phyloP scores from a whole-genome alignment of 148 eudicot genomes.

The Rhododendron williamsianum region DNA sequence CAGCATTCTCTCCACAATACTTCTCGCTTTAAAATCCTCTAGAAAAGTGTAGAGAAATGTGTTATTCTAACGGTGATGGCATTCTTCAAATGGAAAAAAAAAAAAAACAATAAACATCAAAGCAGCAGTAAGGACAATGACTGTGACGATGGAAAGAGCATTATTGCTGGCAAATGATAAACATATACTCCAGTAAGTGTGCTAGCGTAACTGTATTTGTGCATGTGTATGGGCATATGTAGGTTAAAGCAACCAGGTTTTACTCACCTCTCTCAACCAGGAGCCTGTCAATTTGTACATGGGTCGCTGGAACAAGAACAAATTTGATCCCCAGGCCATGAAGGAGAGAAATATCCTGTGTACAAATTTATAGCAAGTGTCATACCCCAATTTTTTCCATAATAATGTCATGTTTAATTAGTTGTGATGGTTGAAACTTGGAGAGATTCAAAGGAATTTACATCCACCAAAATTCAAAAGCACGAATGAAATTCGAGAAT shows the following conservation, averaged over 20 bases:
- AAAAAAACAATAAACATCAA: background rate
- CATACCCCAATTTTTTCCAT: background rate
- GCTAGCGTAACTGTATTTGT: background rate
- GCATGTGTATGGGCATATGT: background rate
- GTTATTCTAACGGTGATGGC: background rate
- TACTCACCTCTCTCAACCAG: slow-evolving; percentile 70
- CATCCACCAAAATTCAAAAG: background rate
- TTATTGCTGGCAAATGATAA: background rate
- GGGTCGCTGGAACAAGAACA: slow-evolving; percentile 91
- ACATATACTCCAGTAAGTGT: background rate
- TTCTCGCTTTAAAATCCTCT: background rate
- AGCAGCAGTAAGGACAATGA: background rate
- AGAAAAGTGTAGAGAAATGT: background rate
- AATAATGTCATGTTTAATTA: background rate
- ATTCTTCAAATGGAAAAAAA: background rate
- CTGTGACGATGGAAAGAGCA: background rate
- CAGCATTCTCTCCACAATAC: background rate
- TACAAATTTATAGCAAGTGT: background rate
- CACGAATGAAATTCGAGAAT: background rate
- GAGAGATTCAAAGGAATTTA: background rate
- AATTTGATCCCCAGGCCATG: slow-evolving; percentile 89
- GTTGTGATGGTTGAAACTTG: background rate
- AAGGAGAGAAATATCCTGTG: slow-evolving; percentile 85
- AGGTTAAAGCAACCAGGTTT: background rate
- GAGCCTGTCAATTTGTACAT: slow-evolving; percentile 79